phyloP scores from a whole-genome alignment of 2,329 filamentous ascomycete genomes.

The Ophiocordyceps polyrhachis-furcata region DNA sequence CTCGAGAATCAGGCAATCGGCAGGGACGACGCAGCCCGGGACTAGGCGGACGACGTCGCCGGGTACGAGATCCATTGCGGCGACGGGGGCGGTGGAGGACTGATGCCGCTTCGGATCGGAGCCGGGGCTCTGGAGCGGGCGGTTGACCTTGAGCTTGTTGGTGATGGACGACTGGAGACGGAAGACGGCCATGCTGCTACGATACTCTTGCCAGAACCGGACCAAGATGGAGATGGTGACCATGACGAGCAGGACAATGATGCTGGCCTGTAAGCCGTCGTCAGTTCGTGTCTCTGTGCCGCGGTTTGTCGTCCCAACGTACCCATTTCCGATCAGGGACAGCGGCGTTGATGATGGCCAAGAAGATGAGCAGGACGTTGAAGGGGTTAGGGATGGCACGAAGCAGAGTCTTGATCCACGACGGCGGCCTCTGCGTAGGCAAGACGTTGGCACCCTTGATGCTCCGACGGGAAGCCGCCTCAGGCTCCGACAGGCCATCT shows the following conservation, averaged over 20 bases:
- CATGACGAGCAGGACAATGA: conserved; percentile 10
- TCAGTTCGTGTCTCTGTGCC: neutral
- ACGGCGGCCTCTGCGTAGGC: conserved; percentile 8
- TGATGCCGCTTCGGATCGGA: neutral
- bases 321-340: conserved; percentile 6
- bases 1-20: conserved; percentile 12
- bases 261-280: conserved; percentile 3
- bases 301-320: too few species aligned
- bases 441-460: conserved; percentile 8
- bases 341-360: conserved; percentile 9
- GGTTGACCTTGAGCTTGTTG: conserved; percentile 6
- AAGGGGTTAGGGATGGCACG: conserved; percentile 10
- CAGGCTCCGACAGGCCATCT: conserved; percentile 6
- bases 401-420: conserved; percentile 10
- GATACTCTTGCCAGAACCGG: conserved; percentile 12
- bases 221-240: conserved; percentile 9
- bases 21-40: conserved; percentile 9
- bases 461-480: conserved; percentile 7
- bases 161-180: conserved; percentile 9
- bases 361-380: conserved; percentile 8
- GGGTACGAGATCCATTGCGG: conserved; percentile 7
- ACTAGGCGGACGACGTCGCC: conserved; percentile 8
- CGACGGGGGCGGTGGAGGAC: conserved; percentile 2
- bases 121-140: conserved; percentile 1
- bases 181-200: conserved; percentile 9